Evolutionary conservation across 2,329 filamentous ascomycete species (phyloP).

Genomic region (Leptographium radiaticola): DNA sequence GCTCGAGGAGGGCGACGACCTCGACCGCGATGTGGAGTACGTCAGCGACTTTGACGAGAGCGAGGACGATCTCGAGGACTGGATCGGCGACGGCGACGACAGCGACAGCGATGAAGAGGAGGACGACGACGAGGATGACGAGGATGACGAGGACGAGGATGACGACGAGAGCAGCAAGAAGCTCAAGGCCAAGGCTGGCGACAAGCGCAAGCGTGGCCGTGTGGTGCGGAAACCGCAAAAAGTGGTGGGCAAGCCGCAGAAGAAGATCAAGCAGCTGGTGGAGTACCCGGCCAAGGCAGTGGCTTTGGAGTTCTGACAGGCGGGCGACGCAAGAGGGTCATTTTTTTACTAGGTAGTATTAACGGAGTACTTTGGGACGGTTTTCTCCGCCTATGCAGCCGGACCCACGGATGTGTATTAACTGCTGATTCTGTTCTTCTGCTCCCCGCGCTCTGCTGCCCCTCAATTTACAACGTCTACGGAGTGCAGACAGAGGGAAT

Average conservation of each 20-base stretch:
- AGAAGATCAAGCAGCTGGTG: conserved; percentile 11
- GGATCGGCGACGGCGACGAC: conserved; percentile 66
- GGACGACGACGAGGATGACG: conserved; percentile 43
- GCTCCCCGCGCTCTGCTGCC: too few relatives aligned
- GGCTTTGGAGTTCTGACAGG: neutral
- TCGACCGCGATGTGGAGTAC: conserved; percentile 75
- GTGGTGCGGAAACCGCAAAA: conserved; percentile 39
- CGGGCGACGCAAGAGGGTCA: too few relatives aligned
- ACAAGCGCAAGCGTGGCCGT: conserved; percentile 38
- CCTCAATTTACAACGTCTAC: too few relatives aligned
- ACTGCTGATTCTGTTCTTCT: too few relatives aligned
- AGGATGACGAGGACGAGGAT: conserved; percentile 44
- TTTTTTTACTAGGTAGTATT: too few relatives aligned
- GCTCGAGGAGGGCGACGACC: conserved; percentile 59
- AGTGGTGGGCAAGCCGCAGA: conserved; percentile 30
- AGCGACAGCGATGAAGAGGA: conserved; percentile 44
- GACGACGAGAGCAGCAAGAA: conserved; percentile 24
- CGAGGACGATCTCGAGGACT: conserved; percentile 73
- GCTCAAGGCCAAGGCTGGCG: conserved; percentile 43
- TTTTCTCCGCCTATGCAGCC: too few relatives aligned
- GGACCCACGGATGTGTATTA: too few relatives aligned
- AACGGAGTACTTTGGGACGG: too few relatives aligned
- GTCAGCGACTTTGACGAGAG: conserved; percentile 82
- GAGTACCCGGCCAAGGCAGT: conserved; percentile 1
- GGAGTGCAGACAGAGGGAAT: too few relatives aligned